Conservation (phyloP, 208 protist species). For the Leishmania tropica region DNA sequence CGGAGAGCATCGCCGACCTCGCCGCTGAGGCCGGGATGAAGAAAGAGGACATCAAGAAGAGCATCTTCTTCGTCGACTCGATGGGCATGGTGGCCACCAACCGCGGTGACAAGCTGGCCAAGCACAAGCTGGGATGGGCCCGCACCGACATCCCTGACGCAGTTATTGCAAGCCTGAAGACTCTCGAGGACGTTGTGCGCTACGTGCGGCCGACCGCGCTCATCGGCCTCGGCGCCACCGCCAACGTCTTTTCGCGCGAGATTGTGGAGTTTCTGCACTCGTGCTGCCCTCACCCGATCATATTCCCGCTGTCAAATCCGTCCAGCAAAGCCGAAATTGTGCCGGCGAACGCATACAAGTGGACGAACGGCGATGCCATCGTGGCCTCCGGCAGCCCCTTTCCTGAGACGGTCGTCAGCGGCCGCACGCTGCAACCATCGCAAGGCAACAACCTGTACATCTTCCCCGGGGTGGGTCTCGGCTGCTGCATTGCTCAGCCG, state of each 20-base stretch:
- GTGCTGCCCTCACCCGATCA: constrained; percentile 90
- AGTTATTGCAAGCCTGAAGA: constrained; percentile 58
- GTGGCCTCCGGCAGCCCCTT: constrained; percentile 97
- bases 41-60: constrained; percentile 75
- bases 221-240: constrained; percentile 93
- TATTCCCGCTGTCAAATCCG: constrained; percentile 97
- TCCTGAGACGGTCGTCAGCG: constrained; percentile 80
- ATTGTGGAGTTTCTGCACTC: constrained; percentile 82
- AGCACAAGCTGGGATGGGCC: constrained; percentile 90
- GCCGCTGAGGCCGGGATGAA: constrained; percentile 50
- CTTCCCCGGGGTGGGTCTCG: constrained; percentile 96
- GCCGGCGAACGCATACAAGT: constrained; percentile 92
- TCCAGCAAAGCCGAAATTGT: constrained; percentile 90
- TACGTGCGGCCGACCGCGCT: constrained; percentile 95
- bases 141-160: constrained; percentile 79
- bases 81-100: constrained; percentile 91
- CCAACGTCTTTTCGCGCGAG: constrained; percentile 93
- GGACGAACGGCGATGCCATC: constrained; percentile 93
- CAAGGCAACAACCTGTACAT: constrained; percentile 98
- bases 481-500: constrained; percentile 70
- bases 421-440: constrained; percentile 75
- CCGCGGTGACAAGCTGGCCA: constrained; percentile 76
- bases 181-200: constrained; percentile 66
- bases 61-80: constrained; percentile 92
- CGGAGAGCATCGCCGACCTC: constrained; percentile 89